Evolutionary conservation across 2,329 filamentous ascomycete genomes (phyloP).

Genomic region (Colletotrichum liriopes): DNA sequence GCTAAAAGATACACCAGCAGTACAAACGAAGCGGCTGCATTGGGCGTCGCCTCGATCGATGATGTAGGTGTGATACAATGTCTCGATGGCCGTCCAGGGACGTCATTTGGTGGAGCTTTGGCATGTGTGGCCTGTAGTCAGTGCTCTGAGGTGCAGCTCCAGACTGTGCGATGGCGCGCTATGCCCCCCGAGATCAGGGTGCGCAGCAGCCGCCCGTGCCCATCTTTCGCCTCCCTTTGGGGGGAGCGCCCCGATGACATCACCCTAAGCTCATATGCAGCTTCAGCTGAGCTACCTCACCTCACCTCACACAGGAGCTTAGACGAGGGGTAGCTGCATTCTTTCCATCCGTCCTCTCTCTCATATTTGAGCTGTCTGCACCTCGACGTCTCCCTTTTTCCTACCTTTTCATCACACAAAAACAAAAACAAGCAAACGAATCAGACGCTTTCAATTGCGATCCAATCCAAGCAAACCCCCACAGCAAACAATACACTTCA

Average conservation of each 20-base stretch:
- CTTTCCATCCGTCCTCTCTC: not conserved
- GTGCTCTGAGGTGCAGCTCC: conserved; percentile 12
- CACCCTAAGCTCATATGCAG: conserved; percentile 34
- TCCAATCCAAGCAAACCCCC: not conserved
- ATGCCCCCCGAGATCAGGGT: conserved; percentile 24
- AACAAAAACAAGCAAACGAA: conserved; percentile 15
- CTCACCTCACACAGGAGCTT: not conserved
- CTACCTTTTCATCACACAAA: not conserved
- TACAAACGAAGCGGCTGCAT: conserved; percentile 23
- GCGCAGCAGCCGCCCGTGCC: not conserved
- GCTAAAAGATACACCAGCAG: not conserved
- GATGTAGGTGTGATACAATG: conserved; percentile 44
- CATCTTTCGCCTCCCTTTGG: conserved; percentile 5
- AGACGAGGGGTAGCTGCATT: conserved; percentile 1
- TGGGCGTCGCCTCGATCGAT: conserved; percentile 26
- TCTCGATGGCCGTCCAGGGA: conserved; percentile 31
- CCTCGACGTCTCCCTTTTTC: not conserved
- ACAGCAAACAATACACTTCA: conserved; percentile 8
- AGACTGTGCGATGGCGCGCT: conserved; percentile 10
- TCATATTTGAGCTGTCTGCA: conserved; percentile 27
- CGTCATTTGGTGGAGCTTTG: conserved; percentile 29
- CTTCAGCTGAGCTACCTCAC: conserved; percentile 6
- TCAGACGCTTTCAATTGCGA: not conserved
- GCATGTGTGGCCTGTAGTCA: conserved; percentile 6
- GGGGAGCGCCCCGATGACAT: conserved; percentile 27